Evolutionary conservation across 2,329 filamentous ascomycete species (phyloP).

Genomic region (Daldinia sp.): DNA sequence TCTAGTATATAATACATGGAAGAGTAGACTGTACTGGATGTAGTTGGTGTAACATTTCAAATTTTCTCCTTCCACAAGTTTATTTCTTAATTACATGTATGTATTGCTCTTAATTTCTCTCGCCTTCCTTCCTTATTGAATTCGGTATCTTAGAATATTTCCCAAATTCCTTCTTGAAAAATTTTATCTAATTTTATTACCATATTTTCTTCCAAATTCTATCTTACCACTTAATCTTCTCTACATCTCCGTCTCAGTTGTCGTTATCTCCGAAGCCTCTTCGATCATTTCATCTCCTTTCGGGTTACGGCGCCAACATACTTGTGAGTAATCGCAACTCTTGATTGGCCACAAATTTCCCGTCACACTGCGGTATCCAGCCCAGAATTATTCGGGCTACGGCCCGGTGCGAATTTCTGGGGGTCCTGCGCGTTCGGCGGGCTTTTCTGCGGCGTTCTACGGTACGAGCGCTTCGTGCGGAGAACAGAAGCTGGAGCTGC

Average conservation of each 20-base stretch:
- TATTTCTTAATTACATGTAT: not conserved
- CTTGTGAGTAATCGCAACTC: constrained; percentile 4
- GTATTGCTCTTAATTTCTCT: not conserved
- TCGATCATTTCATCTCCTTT: constrained; percentile 2
- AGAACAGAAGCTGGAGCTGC: constrained; percentile 27
- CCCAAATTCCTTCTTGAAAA: not conserved
- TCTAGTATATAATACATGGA: too few relatives aligned
- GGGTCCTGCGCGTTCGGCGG: constrained; percentile 22
- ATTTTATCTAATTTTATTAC: not conserved
- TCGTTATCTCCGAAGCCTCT: not conserved
- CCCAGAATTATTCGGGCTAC: constrained; percentile 25
- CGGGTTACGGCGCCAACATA: constrained; percentile 5
- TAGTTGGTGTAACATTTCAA: not conserved
- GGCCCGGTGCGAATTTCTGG: constrained; percentile 26
- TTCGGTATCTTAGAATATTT: not conserved
- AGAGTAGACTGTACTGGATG: too few relatives aligned
- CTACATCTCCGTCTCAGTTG: not conserved
- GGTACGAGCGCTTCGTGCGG: constrained; percentile 24
- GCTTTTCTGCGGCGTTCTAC: constrained; percentile 27
- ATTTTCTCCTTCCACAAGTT: not conserved
- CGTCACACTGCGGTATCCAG: constrained; percentile 18
- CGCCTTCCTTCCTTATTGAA: not conserved
- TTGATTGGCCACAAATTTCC: constrained; percentile 26
- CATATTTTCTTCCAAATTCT: not conserved
- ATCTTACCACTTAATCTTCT: not conserved